These are phyloP conservation scores for Zasmidium cellare DNA, from an alignment of 2,329 filamentous ascomycete species.

Conservation along the genomic window DNA sequence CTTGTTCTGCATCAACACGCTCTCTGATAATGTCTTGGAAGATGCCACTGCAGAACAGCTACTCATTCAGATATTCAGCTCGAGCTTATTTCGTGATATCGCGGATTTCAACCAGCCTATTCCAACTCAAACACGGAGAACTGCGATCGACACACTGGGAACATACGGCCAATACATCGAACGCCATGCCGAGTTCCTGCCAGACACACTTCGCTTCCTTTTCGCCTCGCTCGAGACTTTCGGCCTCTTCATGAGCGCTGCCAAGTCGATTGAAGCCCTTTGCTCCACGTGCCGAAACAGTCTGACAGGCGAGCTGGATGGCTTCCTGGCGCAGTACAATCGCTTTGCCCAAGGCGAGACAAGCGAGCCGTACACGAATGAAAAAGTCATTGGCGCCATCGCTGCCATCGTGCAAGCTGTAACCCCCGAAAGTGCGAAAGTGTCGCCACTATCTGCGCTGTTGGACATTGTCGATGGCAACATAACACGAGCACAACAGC, in stretches of 20 bases:
- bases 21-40: slow-evolving; percentile 66
- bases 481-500: slow-evolving; percentile 44
- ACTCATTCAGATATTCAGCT: slow-evolving; percentile 64
- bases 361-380: slow-evolving; percentile 68
- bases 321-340: slow-evolving; percentile 71
- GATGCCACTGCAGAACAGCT: slow-evolving; percentile 59
- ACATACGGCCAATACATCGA: slow-evolving; percentile 77
- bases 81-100: slow-evolving; percentile 55
- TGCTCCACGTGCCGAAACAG: slow-evolving; percentile 73
- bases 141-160: slow-evolving; percentile 69
- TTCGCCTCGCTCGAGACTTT: slow-evolving; percentile 66
- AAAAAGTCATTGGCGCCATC: slow-evolving; percentile 72
- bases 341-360: slow-evolving; percentile 60
- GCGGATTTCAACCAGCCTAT: slow-evolving; percentile 50
- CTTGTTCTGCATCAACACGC: slow-evolving; percentile 63
- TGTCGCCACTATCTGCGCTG: slow-evolving; percentile 58
- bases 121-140: slow-evolving; percentile 64
- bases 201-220: slow-evolving; percentile 70
- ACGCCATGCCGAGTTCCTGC: slow-evolving; percentile 65
- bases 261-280: slow-evolving; percentile 71
- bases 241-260: slow-evolving; percentile 64
- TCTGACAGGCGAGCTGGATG: slow-evolving; percentile 65
- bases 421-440: slow-evolving; percentile 56
- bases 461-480: slow-evolving; percentile 64
- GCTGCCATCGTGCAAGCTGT: slow-evolving; percentile 74